A percentile compares a stretch with the other conserved stretches of the same genome.
phyloP scores from a whole-genome alignment of 2,329 filamentous ascomycete species.

The Aspergillaceae sp. region DNA sequence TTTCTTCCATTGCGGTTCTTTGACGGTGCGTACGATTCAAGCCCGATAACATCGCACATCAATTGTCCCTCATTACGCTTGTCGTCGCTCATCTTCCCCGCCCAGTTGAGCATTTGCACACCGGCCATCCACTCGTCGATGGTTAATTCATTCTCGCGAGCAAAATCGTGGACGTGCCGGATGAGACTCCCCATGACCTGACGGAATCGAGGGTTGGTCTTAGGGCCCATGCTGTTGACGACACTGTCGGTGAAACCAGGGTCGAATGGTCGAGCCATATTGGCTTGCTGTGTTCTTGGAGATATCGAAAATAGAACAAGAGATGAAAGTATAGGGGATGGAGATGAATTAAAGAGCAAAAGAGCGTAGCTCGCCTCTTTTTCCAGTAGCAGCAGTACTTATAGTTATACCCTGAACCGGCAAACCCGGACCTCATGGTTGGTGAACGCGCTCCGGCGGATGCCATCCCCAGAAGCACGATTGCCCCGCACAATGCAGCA shows the following conservation, averaged over 20 bases:
- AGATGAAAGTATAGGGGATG: no score
- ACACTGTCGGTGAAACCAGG: conserved; percentile 57
- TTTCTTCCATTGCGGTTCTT: neutral
- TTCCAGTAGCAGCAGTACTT: no score
- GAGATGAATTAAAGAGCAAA: neutral
- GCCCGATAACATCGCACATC: conserved; percentile 49
- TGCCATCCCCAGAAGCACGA: neutral
- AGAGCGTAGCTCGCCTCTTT: neutral
- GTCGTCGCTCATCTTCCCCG: conserved; percentile 54
- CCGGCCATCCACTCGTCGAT: conserved; percentile 52
- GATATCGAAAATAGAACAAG: no score
- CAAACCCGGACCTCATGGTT: neutral
- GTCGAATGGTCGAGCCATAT: conserved; percentile 28
- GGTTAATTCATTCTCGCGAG: conserved; percentile 50
- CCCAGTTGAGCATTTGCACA: conserved; percentile 52
- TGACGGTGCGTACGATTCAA: conserved; percentile 43
- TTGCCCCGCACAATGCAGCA: neutral
- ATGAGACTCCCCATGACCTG: conserved; percentile 50
- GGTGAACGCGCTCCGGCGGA: neutral
- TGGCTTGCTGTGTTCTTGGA: neutral
- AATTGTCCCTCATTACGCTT: conserved; percentile 57
- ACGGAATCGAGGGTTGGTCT: conserved; percentile 58
- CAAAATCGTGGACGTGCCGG: conserved; percentile 51
- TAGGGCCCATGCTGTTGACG: conserved; percentile 64
- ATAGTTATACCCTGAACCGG: neutral